Base-by-base conservation (phyloP, 2,329 filamentous ascomycete genomes). In the Ophiobolus disseminans region DNA sequence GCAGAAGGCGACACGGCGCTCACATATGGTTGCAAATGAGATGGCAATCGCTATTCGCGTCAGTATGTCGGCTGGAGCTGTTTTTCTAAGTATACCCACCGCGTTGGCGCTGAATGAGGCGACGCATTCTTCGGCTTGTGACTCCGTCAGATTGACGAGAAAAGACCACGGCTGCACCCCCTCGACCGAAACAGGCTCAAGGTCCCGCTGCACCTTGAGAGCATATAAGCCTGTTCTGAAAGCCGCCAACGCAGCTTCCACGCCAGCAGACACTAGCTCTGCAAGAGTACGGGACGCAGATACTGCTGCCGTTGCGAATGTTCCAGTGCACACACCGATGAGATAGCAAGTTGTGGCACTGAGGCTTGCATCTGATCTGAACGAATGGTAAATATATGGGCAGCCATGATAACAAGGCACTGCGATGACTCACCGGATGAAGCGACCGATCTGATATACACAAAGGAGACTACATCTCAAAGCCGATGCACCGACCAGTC, bases 381-480 rank as follows among this genome's bases (percentile, higher is more conserved):
- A 21, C 3, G 10, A 14, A 34, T 34, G 13, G 14, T 13, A 4
- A 34, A 4, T 9, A 8, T 8, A 14, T 14, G 3, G 30, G 3
- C 13, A 5, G 16, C 5, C 16, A 36, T 9, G 16, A 21, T 16
- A 43, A n/a, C n/a, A n/a, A n/a, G n/a, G n/a, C n/a, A n/a, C n/a
- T n/a, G n/a, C n/a, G n/a, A 28, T 28, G 25, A 28, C 74, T 69
- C 25, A 46, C 35, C 16, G 6, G 3, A 46, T 21, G 16, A 40
- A 39, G 19, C 13, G 11, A 43, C 17, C 45, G 1, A 39, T 10
- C 9, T 40, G 16, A 21, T 35, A 35, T 67, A 78, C 75, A 77
- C 75, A 49, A 76, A 78, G 51, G 69, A 73, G 49, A 65, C 73
- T 25, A 78, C 20, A 44, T 46, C 31, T 50, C 40, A 13, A 28